Evolutionary conservation across 2,329 filamentous ascomycete species (phyloP), one percentile per base, ranked within the genome.

Genomic region (Beauveria bassiana): DNA sequence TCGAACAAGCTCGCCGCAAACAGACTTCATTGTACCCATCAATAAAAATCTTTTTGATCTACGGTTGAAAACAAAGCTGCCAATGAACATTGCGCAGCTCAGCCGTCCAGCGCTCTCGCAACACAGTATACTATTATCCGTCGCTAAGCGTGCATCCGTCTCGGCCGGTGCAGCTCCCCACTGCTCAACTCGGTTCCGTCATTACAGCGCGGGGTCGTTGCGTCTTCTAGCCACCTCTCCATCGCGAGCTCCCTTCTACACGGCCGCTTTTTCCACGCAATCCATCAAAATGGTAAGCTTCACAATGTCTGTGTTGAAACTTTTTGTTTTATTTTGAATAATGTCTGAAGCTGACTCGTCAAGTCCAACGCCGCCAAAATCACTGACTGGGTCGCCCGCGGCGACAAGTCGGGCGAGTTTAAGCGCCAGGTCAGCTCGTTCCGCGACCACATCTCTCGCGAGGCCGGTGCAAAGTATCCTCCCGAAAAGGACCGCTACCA

Each of bases 401-500:
- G 81, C 68, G 90, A 95, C 78, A 89, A 86, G 71, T 84, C 85
- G 20, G 93, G 93, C 74, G 92, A 97, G 76, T 98, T 96, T 82
- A 96, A 96, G 79, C 88, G 93, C 64, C 90, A 92, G 73, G 81
- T 82, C 65, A 95, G 90, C 64, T 82, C 86, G 61, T 98, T 98
- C 77, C 86, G 95, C 63, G 85, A 89, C 73, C 90, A 79, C 74
- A 89, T 96, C 73, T 91, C 89, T 38, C 84, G 81, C 65, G 84
- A 90, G 67, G 75, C 85, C 1, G 87, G 84, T 47, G 88, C 90
- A 5, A 77, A 87, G 73, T 97, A 92, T 68, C 89, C 91, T 5
- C 84, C 91, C 1, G 93, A 98, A 77, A 91, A 90, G 76, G 91
- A 84, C 59, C 84, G 95, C 61, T 99, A 99, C 74, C 95, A 99